A percentile compares a stretch with the other conserved stretches of the same genome.
phyloP scores from a whole-genome alignment of 1,284 basidiomycete species.

The Schizopora paradoxa region DNA sequence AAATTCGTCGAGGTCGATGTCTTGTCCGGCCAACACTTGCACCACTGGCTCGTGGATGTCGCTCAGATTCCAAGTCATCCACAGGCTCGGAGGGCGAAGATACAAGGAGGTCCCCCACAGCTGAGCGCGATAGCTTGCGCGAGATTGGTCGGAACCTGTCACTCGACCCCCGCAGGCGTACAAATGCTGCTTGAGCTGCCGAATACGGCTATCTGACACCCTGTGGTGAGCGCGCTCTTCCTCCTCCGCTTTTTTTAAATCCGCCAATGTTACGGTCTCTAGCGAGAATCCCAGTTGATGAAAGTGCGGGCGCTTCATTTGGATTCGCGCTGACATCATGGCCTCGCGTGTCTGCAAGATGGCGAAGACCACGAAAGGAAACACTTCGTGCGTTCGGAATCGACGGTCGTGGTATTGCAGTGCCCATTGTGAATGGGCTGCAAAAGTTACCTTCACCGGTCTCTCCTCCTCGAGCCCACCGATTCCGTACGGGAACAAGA shows the following conservation, averaged over 20 bases:
- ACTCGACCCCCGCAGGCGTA: too few species aligned
- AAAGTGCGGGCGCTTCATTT: too few species aligned
- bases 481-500: conserved; percentile 26
- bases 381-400: conserved; percentile 33
- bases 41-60: background rate
- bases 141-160: too few species aligned
- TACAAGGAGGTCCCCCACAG: background rate
- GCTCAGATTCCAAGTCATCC: background rate
- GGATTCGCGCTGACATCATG: background rate
- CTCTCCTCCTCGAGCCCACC: conserved; percentile 22
- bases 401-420: conserved; percentile 36
- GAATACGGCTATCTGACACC: conserved; percentile 24
- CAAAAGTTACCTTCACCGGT: background rate
- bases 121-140: background rate
- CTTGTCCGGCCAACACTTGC: background rate
- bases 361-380: conserved; percentile 33
- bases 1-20: conserved; percentile 8
- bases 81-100: background rate
- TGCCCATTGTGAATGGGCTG: background rate
- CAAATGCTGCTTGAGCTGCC: too few species aligned
- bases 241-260: conserved; percentile 14
- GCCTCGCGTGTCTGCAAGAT: background rate
- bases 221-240: conserved; percentile 18
- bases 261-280: conserved; percentile 22
- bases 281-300: too few species aligned